Evolutionary conservation across 1,139 yeast genomes (phyloP), one percentile per base, ranked within the genome.

Genomic region (Scheffersomyces insectosa): DNA sequence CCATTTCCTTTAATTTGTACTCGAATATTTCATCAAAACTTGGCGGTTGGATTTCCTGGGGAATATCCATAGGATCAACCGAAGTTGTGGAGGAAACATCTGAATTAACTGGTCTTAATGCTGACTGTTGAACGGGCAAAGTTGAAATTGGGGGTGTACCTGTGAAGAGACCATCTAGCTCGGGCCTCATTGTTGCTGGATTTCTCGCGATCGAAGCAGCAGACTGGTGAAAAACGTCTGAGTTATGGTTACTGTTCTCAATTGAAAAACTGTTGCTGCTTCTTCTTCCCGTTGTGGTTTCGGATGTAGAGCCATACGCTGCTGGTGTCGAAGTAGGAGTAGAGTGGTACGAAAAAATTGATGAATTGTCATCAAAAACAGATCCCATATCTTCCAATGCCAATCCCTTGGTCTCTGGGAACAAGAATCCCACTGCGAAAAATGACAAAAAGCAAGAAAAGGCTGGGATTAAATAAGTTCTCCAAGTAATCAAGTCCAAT

Each of bases 351-450:
- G 77, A 72, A 48, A 74, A 74, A 8, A 74, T 63, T 3, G 77
- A 70, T 3, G 76, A 70, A 43, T 57, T 62, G 42, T 61, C 65
- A 44, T 61, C 66, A 40, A 61, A 61, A 3, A 61, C 62, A n/a
- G 62, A 57, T 12, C 65, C 96, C 87, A 90, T 89, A 45, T 90
- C 96, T 61, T 90, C 97, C 47, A 90, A 73, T 34, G 86, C 83
- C 37, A 89, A 80, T 5, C 97, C 97, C 59, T 87, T 89, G 1
- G 97, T 90, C 62, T 90, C 97, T 1, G 97, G 97, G 59, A 85
- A 89, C 44, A 81, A 71, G 41, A 74, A 73, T 63, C 77, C 78
- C 6, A 90, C 97, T 11, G 80, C 77, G 41, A 86, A 76, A 46
- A 73, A 68, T 3, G 96, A 88, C 39, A 84, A 63, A 32, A 82